A percentile compares a stretch with the other conserved stretches of the same genome.
Conservation (phyloP, 768 basidiomycete species). For the Chalciporus piperatus region DNA sequence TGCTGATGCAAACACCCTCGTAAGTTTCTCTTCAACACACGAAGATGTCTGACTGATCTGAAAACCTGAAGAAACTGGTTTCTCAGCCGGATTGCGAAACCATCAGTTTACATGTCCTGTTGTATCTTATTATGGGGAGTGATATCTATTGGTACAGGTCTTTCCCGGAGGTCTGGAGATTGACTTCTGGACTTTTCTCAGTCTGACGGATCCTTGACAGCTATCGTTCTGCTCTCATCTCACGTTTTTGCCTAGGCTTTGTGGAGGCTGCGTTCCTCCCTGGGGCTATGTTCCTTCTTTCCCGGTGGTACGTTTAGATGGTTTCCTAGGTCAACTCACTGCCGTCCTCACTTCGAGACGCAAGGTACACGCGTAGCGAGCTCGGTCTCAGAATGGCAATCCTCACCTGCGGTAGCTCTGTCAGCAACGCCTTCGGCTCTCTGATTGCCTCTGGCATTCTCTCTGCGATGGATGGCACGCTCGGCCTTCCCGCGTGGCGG, state of each 20-base stretch:
- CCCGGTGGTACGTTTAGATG: slow-evolving; percentile 47
- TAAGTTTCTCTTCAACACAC: slow-evolving; percentile 30
- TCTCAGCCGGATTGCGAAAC: slow-evolving; percentile 59
- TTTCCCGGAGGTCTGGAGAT: slow-evolving; percentile 30
- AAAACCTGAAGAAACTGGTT: slow-evolving; percentile 56
- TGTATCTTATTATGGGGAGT: slow-evolving; percentile 73
- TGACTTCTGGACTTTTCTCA: not conserved
- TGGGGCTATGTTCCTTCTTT: slow-evolving; percentile 62
- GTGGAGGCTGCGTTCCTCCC: slow-evolving; percentile 70
- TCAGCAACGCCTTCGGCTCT: slow-evolving; percentile 79
- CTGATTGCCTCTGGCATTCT: slow-evolving; percentile 78
- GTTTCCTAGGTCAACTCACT: not conserved
- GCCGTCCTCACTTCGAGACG: not conserved
- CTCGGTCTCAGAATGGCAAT: slow-evolving; percentile 65
- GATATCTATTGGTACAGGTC: slow-evolving; percentile 52
- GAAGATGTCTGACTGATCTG: not conserved
- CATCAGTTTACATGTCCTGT: slow-evolving; percentile 60
- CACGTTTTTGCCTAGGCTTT: slow-evolving; percentile 76
- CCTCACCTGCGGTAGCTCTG: slow-evolving; percentile 66
- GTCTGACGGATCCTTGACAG: slow-evolving; percentile 26
- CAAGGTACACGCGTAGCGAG: slow-evolving; percentile 58
- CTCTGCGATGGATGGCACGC: slow-evolving; percentile 59
- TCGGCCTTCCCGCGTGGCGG: slow-evolving; percentile 73
- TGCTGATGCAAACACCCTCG: slow-evolving; percentile 74
- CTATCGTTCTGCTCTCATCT: slow-evolving; percentile 58